phyloP scores from a whole-genome alignment of 176 grass and related monocot genomes.

The Triticum monococcum region DNA sequence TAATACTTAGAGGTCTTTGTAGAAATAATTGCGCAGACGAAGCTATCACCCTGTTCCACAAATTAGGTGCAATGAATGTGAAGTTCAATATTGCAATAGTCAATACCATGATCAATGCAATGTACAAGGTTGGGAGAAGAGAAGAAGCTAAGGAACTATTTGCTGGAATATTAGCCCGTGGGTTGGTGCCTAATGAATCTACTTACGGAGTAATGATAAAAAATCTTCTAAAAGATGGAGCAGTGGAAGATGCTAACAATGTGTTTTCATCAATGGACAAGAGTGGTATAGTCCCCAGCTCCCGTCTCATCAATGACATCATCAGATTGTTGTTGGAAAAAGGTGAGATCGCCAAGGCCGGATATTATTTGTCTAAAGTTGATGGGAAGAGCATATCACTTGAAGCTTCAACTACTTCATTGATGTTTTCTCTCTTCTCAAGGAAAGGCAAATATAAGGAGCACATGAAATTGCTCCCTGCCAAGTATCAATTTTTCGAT shows the following conservation, averaged over 20 bases:
- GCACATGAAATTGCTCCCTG: no score
- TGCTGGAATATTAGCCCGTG: background rate
- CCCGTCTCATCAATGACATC: background rate
- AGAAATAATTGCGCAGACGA: background rate
- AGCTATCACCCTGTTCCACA: background rate
- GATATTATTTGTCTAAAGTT: no score
- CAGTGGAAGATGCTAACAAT: background rate
- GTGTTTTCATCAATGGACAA: background rate
- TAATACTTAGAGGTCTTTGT: background rate
- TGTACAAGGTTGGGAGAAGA: background rate
- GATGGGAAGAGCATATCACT: no score
- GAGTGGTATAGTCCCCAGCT: background rate
- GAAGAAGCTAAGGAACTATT: background rate
- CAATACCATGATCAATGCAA: slow-evolving; percentile 1
- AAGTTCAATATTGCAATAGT: background rate
- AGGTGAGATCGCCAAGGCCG: no score
- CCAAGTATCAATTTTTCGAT: no score
- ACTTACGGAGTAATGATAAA: background rate
- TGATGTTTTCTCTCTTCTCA: no score
- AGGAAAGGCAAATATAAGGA: no score
- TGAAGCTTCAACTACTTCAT: no score
- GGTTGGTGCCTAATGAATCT: background rate
- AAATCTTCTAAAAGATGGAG: background rate
- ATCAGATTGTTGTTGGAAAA: background rate
- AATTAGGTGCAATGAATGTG: background rate